Base-by-base conservation (phyloP, 2,329 filamentous ascomycete genomes). In the Balansia obtecta region DNA sequence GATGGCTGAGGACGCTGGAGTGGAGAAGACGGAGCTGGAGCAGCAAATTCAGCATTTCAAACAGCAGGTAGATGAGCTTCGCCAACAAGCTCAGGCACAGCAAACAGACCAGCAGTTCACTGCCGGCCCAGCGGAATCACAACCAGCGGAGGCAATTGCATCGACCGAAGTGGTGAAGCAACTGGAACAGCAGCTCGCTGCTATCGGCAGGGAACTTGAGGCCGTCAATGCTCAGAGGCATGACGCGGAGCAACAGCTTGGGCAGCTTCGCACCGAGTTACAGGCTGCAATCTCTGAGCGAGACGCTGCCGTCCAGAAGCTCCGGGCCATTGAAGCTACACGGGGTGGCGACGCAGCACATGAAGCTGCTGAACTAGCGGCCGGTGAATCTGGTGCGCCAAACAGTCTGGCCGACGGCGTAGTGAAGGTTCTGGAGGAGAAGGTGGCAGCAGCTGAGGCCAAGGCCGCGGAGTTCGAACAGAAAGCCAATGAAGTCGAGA, bases 191-290 rank as follows among this genome's bases (percentile, higher is more conserved):
- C 71, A 80, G 53, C 67, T 82, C 8, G 56, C 63, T 2, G 63
- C 70, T 41, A 63, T 72, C 13, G 73, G 68, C 20, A 77, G 81
- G 56, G 79, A 90, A 57, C 75, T 93, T 10, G 80, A 83, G 42
- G 73, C 72, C 1, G 75, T 83, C 49, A 82, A 71, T 7, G 71
- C 80, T 10, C 82, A 93, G 62, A 89, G 87, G 64, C 73, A 81
- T 16, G 72, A 72, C 2, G 72, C 87, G n/a, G 79, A 88, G 55
- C 70, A 79, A 51, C 80, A 85, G 54, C 71, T 86, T 2, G 69
- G 73, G 44, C 65, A 62, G 22, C 63, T 83, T 2, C 75, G 71
- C 32, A 56, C 63, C 7, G 82, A 89, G 59, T 70, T 95, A 12
- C 74, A 82, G 48, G 68, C 71, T 10, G 77, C 76, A 1, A 76